phyloP scores from a whole-genome alignment of 2,329 filamentous ascomycete species.

The Epichloe sibirici region DNA sequence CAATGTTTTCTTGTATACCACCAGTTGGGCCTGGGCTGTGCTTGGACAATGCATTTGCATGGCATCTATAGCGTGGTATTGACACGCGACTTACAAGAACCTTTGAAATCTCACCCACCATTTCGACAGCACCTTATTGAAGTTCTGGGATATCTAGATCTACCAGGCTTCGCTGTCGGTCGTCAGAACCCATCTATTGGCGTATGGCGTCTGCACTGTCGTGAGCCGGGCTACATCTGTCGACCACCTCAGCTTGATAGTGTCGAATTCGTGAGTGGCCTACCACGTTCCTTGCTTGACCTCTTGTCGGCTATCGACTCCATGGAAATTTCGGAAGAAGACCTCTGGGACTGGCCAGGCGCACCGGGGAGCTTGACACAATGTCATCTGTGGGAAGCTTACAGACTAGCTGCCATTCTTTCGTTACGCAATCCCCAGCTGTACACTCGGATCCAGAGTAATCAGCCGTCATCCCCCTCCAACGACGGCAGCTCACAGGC shows the following conservation, averaged over 20 bases:
- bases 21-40: background rate
- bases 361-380: background rate
- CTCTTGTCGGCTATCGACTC: background rate
- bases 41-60: slow-evolving; percentile 3
- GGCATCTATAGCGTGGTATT: background rate
- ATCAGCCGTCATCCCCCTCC: background rate
- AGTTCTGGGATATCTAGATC: background rate
- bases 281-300: slow-evolving; percentile 1
- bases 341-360: slow-evolving; percentile 3
- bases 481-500: background rate
- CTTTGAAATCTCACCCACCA: background rate
- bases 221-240: slow-evolving; percentile 1
- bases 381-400: slow-evolving; percentile 2
- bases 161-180: slow-evolving; percentile 1
- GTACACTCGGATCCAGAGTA: background rate
- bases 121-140: background rate
- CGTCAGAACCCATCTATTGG: slow-evolving; percentile 1
- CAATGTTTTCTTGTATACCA: too few relatives aligned
- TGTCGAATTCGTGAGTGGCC: slow-evolving; percentile 1
- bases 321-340: background rate
- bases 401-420: background rate
- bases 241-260: slow-evolving; percentile 1
- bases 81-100: background rate
- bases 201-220: slow-evolving; percentile 1
- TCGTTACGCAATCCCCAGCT: background rate